phyloP scores from a whole-genome alignment of 495 filamentous ascomycete genomes.

The Chaetomium tenue region DNA sequence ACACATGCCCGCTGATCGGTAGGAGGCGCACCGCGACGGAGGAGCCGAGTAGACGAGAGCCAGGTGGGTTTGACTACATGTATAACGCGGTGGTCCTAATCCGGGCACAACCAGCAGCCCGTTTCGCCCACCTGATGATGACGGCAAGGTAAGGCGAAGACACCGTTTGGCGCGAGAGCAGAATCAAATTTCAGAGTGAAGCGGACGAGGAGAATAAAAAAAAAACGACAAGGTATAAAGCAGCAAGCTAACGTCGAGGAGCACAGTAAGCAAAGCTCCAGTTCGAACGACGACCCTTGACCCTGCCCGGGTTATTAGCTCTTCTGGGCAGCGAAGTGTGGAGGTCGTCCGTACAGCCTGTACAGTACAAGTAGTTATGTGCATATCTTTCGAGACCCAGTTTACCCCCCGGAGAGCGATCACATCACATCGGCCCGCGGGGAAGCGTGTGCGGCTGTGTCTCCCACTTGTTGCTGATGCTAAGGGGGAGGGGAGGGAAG shows the following conservation, averaged over 20 bases:
- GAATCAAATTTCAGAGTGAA: neutral
- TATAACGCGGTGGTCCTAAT: no score
- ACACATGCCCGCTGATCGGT: neutral
- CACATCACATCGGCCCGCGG: neutral
- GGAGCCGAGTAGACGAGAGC: neutral
- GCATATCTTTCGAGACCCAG: no score
- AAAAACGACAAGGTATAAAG: neutral
- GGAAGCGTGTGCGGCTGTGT: neutral
- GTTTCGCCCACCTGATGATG: no score
- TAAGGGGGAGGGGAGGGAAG: neutral
- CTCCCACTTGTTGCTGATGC: neutral
- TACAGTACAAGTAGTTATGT: no score
- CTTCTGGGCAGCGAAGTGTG: no score
- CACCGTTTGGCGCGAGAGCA: neutral
- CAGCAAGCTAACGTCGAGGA: neutral
- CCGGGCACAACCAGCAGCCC: no score
- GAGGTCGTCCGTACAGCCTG: no score
- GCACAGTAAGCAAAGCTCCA: constrained; percentile 3
- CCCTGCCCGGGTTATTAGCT: neutral
- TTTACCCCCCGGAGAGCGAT: neutral
- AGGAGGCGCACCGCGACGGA: no score
- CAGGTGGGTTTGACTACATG: no score
- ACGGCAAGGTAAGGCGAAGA: no score
- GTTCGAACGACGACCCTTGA: neutral
- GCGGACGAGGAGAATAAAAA: neutral